Evolutionary conservation across 331 rosid genomes (phyloP).

Genomic region (Acacia concinna): DNA sequence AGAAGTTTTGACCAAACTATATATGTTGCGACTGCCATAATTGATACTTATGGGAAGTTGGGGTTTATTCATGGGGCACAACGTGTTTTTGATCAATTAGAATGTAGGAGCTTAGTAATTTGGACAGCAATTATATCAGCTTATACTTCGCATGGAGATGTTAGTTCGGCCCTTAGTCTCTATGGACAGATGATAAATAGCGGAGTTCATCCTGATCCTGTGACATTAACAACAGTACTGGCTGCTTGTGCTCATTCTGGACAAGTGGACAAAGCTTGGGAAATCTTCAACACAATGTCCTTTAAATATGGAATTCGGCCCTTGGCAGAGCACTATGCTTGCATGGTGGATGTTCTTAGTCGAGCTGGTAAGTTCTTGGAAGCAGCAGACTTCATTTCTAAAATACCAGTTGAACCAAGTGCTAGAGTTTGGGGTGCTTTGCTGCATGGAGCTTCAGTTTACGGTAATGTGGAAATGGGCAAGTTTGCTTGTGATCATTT

Average conservation of each 20-base stretch:
- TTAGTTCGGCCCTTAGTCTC: conserved; percentile 49
- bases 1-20: conserved; percentile 53
- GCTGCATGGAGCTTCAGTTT: conserved; percentile 74
- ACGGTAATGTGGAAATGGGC: conserved; percentile 74
- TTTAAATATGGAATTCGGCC: conserved; percentile 57
- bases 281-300: conserved; percentile 60
- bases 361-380: conserved; percentile 75
- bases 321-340: conserved; percentile 81
- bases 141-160: conserved; percentile 74
- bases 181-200: conserved; percentile 56
- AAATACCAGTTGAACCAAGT: conserved; percentile 74
- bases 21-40: conserved; percentile 65
- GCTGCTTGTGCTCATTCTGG: conserved; percentile 83
- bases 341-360: conserved; percentile 83
- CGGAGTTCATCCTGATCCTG: conserved; percentile 74
- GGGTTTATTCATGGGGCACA: conserved; percentile 67
- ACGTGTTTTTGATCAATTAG: conserved; percentile 53
- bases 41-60: conserved; percentile 70
- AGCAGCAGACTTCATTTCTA: conserved; percentile 61
- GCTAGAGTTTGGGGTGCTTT: conserved; percentile 91
- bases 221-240: conserved; percentile 72
- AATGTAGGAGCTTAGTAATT: conserved; percentile 53
- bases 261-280: conserved; percentile 72
- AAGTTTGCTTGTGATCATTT: conserved; percentile 61
- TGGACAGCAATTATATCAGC: conserved; percentile 88